Evolutionary conservation across 108 stramenopile species (phyloP).

Genomic region (Mediolabrus comicus): DNA sequence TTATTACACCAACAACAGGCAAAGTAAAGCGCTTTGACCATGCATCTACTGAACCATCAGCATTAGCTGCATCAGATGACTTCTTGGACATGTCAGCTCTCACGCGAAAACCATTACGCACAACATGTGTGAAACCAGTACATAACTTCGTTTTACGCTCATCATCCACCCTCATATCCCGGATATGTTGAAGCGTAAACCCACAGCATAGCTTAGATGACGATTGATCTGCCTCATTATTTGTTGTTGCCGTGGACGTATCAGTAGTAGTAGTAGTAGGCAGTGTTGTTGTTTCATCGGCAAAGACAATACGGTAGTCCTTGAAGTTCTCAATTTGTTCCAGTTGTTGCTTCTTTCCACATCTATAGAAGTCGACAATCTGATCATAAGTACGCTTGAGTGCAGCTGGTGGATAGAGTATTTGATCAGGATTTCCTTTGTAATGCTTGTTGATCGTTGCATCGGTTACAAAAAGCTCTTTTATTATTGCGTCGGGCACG

Average conservation of each 20-base stretch:
- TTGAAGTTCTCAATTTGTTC: background rate
- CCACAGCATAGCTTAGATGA: background rate
- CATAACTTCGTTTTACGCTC: background rate
- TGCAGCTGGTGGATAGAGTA: background rate
- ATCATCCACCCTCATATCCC: background rate
- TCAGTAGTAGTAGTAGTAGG: too few species aligned
- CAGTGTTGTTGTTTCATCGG: background rate
- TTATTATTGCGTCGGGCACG: background rate
- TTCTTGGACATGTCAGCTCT: background rate
- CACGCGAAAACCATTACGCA: background rate
- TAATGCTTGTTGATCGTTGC: background rate
- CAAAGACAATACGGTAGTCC: background rate
- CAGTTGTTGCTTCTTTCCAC: background rate
- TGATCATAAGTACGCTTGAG: background rate
- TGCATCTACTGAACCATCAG: too few species aligned
- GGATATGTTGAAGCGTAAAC: background rate
- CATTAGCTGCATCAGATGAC: background rate
- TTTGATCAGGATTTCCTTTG: background rate
- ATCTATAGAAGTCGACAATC: background rate
- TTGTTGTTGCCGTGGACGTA: too few species aligned
- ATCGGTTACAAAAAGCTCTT: background rate
- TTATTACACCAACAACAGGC: background rate
- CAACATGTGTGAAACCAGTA: background rate
- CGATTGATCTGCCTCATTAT: background rate
- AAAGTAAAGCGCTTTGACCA: background rate